Evolutionary conservation across 257 asterid genomes (phyloP).

Genomic region (Paulownia fortunei): DNA sequence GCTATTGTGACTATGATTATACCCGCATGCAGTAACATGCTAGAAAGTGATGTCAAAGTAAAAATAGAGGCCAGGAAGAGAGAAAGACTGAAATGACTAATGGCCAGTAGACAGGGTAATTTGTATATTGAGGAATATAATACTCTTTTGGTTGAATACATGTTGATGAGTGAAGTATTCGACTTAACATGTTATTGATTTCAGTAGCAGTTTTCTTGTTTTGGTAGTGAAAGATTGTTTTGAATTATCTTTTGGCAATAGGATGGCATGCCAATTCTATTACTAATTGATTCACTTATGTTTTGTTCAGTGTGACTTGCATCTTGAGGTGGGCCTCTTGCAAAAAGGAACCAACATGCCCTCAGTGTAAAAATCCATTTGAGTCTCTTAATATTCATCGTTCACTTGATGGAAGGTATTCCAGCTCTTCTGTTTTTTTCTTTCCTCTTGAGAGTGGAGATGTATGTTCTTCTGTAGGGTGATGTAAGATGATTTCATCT

Average conservation of each 20-base stretch:
- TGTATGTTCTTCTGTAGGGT: neutral
- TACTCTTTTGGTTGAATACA: slow-evolving; percentile 5
- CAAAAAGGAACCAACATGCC: slow-evolving; percentile 83
- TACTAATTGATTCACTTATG: slow-evolving; percentile 14
- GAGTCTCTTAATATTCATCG: slow-evolving; percentile 81
- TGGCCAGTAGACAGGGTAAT: neutral
- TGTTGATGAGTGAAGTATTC: neutral
- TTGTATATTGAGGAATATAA: neutral
- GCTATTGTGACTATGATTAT: neutral
- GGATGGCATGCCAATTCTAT: neutral
- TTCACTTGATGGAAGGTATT: slow-evolving; percentile 93
- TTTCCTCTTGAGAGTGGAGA: neutral
- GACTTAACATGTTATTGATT: neutral
- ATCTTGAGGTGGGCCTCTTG: slow-evolving; percentile 90
- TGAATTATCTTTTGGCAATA: slow-evolving; percentile 12
- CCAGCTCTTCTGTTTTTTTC: slow-evolving; percentile 9
- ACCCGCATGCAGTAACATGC: too few relatives aligned
- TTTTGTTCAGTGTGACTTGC: slow-evolving; percentile 74
- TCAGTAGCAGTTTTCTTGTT: neutral
- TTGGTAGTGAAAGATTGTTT: slow-evolving; percentile 12
- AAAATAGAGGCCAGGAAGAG: neutral
- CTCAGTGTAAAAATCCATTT: slow-evolving; percentile 87
- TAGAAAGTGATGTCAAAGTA: neutral
- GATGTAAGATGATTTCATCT: neutral
- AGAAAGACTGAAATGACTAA: neutral